A percentile compares a stretch with the other conserved stretches of the same genome.
These are phyloP conservation scores for Fallopia convolvulus DNA, from an alignment of 148 eudicot genomes.

Conservation along the genomic window DNA sequence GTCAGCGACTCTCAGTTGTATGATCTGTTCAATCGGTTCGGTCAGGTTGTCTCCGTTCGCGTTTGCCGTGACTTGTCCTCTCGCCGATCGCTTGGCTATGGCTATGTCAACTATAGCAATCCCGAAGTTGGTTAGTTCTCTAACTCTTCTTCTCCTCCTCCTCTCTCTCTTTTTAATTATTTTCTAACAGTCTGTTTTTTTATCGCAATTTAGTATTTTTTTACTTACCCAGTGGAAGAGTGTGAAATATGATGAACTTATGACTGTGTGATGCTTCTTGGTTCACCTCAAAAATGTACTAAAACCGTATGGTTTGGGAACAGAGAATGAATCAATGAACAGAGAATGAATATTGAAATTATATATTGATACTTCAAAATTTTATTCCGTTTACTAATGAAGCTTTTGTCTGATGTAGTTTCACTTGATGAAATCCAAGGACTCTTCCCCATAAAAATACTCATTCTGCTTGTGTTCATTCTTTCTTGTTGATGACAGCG, in stretches of 20 bases:
- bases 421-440: neutral
- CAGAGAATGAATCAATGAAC: no score
- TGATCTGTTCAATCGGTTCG: constrained; percentile 54
- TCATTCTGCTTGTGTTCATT: neutral
- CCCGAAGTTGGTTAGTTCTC: constrained; percentile 49
- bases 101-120: constrained; percentile 60
- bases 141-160: neutral
- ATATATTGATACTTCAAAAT: no score
- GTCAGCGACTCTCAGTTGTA: constrained; percentile 42
- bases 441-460: neutral
- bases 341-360: no score
- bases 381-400: no score
- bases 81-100: constrained; percentile 68
- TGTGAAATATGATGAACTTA: no score
- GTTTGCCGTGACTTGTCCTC: constrained; percentile 66
- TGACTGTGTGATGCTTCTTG: no score
- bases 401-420: no score
- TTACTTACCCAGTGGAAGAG: no score
- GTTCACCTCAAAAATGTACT: no score
- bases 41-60: constrained; percentile 54
- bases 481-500: constrained; percentile 39
- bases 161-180: neutral
- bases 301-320: no score
- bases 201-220: neutral
- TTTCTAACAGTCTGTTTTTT: no score